These are phyloP conservation scores for Suillus lakei DNA, from an alignment of 768 basidiomycete species.

Conservation along the genomic window DNA sequence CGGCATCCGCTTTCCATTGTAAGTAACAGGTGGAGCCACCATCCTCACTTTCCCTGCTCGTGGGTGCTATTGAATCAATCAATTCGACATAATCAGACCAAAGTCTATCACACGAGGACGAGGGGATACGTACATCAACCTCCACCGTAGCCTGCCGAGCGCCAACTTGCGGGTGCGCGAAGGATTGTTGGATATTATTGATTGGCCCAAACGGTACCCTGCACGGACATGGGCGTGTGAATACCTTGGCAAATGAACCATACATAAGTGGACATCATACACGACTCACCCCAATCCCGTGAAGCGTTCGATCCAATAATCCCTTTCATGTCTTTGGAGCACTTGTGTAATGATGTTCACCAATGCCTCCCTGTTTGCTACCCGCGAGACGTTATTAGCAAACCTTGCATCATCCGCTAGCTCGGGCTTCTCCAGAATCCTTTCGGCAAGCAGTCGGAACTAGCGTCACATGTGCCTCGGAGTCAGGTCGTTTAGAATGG, in stretches of 20 bases:
- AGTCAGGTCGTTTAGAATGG: conserved; percentile 14
- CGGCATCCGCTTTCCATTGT: conserved; percentile 80
- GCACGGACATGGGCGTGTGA: conserved; percentile 16
- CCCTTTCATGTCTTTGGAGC: conserved; percentile 60
- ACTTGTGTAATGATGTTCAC: conserved; percentile 67
- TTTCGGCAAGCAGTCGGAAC: conserved; percentile 71
- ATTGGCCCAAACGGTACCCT: conserved; percentile 91
- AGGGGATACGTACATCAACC: conserved; percentile 64
- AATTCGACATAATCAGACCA: conserved; percentile 11
- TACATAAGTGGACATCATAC: conserved; percentile 10
- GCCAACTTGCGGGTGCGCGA: conserved; percentile 83
- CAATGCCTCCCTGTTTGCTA: conserved; percentile 74
- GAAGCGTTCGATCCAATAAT: conserved; percentile 77
- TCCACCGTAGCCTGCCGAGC: conserved; percentile 79
- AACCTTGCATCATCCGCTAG: conserved; percentile 68
- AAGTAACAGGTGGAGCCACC: conserved; percentile 80
- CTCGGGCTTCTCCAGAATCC: conserved; percentile 63
- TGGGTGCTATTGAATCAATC: conserved; percentile 54
- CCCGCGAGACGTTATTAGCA: conserved; percentile 74
- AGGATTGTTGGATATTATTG: conserved; percentile 89
- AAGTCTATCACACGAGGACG: conserved; percentile 29
- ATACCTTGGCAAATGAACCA: conserved; percentile 8
- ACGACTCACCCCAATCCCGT: conserved; percentile 76
- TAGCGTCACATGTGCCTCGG: conserved; percentile 34
- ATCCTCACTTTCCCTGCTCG: conserved; percentile 78